These are phyloP conservation scores for Podospora sp. DNA, from an alignment of 495 filamentous ascomycete species.

Conservation along the genomic window DNA sequence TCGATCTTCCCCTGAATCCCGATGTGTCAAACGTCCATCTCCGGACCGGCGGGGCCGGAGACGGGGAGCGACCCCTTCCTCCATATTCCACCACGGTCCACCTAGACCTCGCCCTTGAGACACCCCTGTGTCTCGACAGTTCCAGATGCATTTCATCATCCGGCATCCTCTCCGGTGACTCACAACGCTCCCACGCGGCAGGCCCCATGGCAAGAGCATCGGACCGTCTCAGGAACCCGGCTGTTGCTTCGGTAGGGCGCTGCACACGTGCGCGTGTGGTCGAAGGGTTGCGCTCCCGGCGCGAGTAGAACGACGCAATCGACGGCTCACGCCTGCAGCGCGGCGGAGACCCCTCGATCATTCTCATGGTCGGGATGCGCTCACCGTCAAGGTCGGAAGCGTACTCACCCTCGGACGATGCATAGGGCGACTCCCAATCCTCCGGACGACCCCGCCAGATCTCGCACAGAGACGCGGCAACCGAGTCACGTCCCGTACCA, in stretches of 20 bases:
- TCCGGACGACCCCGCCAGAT: conserved; percentile 35
- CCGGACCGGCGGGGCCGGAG: not conserved
- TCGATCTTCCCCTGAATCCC: not conserved
- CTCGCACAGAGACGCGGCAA: conserved; percentile 31
- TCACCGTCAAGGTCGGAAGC: conserved; percentile 20
- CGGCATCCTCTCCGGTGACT: not conserved
- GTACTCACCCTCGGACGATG: conserved; percentile 21
- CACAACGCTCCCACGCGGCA: conserved; percentile 6
- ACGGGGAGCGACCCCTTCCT: not conserved
- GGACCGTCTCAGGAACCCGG: conserved; percentile 18
- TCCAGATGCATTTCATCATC: conserved; percentile 7
- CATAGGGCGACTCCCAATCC: conserved; percentile 38
- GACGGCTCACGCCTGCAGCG: conserved; percentile 1
- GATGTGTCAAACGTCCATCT: conserved; percentile 1
- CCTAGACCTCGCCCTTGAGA: conserved; percentile 9
- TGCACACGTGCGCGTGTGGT: not conserved
- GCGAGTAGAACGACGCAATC: conserved; percentile 9
- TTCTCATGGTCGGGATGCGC: conserved; percentile 11
- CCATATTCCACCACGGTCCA: conserved; percentile 22
- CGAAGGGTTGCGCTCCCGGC: not conserved
- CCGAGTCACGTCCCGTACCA: conserved; percentile 12
- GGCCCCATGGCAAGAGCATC: not conserved
- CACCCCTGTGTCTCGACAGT: not conserved
- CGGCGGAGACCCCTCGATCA: conserved; percentile 19
- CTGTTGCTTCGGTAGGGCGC: not conserved